phyloP scores from a whole-genome alignment of 768 basidiomycete species.

The Suillus subaureus region DNA sequence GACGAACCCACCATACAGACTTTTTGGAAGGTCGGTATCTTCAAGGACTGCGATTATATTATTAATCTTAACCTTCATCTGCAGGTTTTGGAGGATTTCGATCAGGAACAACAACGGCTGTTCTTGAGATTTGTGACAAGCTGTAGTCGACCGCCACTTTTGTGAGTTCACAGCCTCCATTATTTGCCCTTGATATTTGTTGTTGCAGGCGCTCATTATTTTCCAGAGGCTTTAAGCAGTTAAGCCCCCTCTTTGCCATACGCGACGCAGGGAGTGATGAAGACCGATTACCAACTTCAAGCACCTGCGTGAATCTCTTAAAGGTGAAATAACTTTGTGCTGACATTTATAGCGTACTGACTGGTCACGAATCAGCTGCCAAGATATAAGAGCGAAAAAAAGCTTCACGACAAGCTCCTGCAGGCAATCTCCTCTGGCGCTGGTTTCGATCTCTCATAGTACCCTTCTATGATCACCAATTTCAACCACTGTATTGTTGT shows the following conservation, averaged over 20 bases:
- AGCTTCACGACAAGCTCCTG: constrained; percentile 74
- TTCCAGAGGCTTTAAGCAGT: constrained; percentile 78
- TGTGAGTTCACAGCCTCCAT: constrained; percentile 50
- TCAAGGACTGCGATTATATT: constrained; percentile 7
- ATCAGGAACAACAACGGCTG: constrained; percentile 75
- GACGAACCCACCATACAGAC: constrained; percentile 67
- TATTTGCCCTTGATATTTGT: neutral
- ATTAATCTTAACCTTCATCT: constrained; percentile 2
- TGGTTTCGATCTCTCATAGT: constrained; percentile 89
- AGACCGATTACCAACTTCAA: constrained; percentile 69
- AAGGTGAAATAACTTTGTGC: constrained; percentile 54
- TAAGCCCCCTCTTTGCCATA: constrained; percentile 88
- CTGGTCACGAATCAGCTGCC: constrained; percentile 56
- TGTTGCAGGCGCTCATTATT: neutral
- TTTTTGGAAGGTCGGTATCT: constrained; percentile 77
- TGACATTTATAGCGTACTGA: constrained; percentile 10
- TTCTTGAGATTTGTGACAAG: constrained; percentile 92
- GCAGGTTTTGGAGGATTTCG: constrained; percentile 77
- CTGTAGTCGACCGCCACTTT: constrained; percentile 84
- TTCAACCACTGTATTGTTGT: neutral
- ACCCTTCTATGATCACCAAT: neutral
- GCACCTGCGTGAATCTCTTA: constrained; percentile 90
- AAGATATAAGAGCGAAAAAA: constrained; percentile 60
- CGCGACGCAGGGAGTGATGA: constrained; percentile 79
- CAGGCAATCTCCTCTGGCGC: constrained; percentile 87